Evolutionary conservation across 768 basidiomycete species (phyloP).

Genomic region (Leccinum sublutescens): DNA sequence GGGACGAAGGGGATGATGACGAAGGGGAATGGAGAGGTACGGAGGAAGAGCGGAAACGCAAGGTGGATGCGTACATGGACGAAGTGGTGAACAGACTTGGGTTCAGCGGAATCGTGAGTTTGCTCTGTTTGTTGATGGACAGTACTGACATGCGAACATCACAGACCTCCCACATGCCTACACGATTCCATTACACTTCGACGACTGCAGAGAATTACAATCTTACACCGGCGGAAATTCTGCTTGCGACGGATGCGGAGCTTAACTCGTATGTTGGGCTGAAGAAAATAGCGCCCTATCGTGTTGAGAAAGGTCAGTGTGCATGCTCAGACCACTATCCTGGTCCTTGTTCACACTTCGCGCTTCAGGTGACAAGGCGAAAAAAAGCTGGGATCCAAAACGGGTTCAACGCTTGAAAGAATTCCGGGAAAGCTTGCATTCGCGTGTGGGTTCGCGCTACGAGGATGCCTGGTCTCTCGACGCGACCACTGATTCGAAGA

Average conservation of each 20-base stretch:
- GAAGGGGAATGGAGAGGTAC: constrained; percentile 82
- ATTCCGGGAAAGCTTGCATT: constrained; percentile 60
- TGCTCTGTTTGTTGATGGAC: neutral
- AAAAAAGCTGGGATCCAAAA: constrained; percentile 54
- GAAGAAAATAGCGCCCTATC: constrained; percentile 91
- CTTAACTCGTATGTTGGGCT: constrained; percentile 89
- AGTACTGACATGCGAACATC: constrained; percentile 4
- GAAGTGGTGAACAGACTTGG: constrained; percentile 81
- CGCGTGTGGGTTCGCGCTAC: constrained; percentile 34
- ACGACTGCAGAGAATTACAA: constrained; percentile 61
- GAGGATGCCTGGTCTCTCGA: constrained; percentile 22
- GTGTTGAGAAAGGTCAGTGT: constrained; percentile 43
- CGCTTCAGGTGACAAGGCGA: constrained; percentile 23
- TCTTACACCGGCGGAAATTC: constrained; percentile 80
- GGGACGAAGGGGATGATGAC: constrained; percentile 32
- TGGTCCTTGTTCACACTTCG: neutral
- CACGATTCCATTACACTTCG: constrained; percentile 89
- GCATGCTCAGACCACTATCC: constrained; percentile 4
- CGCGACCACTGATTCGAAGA: neutral
- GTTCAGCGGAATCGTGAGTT: constrained; percentile 90
- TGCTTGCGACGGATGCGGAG: constrained; percentile 89
- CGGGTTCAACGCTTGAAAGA: constrained; percentile 68
- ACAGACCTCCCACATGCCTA: constrained; percentile 86
- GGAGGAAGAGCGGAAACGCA: constrained; percentile 85
- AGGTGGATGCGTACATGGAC: constrained; percentile 86